Conservation (phyloP, 805 yeast species). For the Yamadazyma olivae region DNA sequence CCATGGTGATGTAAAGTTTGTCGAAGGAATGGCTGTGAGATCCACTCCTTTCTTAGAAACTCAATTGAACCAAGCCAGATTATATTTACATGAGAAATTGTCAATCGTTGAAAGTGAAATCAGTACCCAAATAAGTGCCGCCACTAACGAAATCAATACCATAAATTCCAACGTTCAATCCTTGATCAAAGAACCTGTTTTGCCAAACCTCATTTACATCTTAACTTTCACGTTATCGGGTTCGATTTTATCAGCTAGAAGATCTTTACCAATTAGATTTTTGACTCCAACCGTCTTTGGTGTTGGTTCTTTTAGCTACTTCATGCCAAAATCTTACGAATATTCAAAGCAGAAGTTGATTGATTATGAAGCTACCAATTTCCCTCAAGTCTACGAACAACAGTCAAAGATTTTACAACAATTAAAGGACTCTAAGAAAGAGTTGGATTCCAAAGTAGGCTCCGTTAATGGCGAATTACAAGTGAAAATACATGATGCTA, state of each 20-base stretch:
- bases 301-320: slow-evolving; percentile 38
- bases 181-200: slow-evolving; percentile 48
- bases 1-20: slow-evolving; percentile 37
- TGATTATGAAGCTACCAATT: slow-evolving; percentile 23
- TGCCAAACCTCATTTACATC: slow-evolving; percentile 54
- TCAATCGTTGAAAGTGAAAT: slow-evolving; percentile 41
- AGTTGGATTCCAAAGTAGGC: slow-evolving; percentile 6
- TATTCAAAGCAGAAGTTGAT: slow-evolving; percentile 25
- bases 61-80: slow-evolving; percentile 38
- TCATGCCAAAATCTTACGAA: slow-evolving; percentile 50
- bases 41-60: slow-evolving; percentile 46
- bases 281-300: slow-evolving; percentile 51
- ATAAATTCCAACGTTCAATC: slow-evolving; percentile 28
- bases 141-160: slow-evolving; percentile 38
- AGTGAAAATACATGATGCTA: slow-evolving; percentile 23
- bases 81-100: slow-evolving; percentile 34
- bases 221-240: slow-evolving; percentile 56
- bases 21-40: slow-evolving; percentile 55
- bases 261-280: slow-evolving; percentile 49
- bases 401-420: slow-evolving; percentile 17
- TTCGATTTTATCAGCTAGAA: slow-evolving; percentile 49
- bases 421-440: slow-evolving; percentile 7
- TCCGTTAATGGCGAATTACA: slow-evolving; percentile 17
- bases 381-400: slow-evolving; percentile 31
- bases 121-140: slow-evolving; percentile 45